Percentiles rank a stretch among this genome's conserved stretches.
phyloP scores from a whole-genome alignment of 768 basidiomycete genomes.

The Termitomyces sp. region DNA sequence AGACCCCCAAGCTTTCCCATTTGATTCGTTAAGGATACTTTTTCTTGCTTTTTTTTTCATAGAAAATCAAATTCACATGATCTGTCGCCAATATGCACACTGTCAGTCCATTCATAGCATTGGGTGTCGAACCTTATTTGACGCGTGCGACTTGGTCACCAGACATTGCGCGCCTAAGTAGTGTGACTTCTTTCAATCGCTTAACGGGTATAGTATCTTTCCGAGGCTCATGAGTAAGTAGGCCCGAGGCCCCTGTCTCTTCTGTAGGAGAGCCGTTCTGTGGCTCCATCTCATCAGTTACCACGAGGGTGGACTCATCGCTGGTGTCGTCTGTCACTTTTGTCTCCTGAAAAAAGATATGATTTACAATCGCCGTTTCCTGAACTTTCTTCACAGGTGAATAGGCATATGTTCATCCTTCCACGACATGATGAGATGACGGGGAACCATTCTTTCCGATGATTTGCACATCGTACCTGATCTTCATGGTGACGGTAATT shows the following conservation, averaged over 20 bases:
- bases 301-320: too few species aligned
- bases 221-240: too few species aligned
- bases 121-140: neutral
- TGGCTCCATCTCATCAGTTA: neutral
- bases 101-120: neutral
- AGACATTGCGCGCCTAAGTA: neutral
- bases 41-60: too few species aligned
- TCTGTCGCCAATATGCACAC: neutral
- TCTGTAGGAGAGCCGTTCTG: neutral
- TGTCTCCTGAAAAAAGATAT: neutral
- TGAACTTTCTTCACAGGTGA: neutral
- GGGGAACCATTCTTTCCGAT: neutral
- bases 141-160: neutral
- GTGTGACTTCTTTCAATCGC: too few species aligned
- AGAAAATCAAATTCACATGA: neutral
- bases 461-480: neutral
- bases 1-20: neutral
- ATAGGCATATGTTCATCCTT: neutral
- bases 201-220: too few species aligned
- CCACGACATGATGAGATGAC: neutral
- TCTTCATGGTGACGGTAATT: neutral
- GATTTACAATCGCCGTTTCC: neutral
- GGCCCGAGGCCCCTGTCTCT: too few species aligned
- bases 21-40: too few species aligned
- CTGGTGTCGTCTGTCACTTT: too few species aligned